Base-by-base conservation (phyloP, 75 land plant species). In the Pinus taeda region DNA sequence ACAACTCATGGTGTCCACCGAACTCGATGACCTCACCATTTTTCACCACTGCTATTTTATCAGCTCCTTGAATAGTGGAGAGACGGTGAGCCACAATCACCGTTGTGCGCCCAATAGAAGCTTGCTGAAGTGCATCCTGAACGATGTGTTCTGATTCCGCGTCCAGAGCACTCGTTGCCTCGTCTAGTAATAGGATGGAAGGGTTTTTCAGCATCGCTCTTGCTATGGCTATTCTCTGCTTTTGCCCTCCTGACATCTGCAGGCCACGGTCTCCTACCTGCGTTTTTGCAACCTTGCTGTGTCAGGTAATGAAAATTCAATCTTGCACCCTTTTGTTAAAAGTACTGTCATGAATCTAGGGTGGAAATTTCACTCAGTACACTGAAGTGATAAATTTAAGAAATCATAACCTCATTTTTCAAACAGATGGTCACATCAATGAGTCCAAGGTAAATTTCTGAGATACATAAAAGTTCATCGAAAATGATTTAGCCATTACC, bases 221-320 rank as follows among this genome's bases (percentile, higher is more conserved):
- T 1, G 85, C 85, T 21, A 83, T 83, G 15, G 85, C 85, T 22
- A 83, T 79, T 33, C 85, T 18, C 26, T 83, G 85, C 77, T 83
- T 83, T 59, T 83, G 85, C 29, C 85, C 85, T 58, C 85, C 85
- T 18, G 85, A 83, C 73, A 83, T 75, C 36, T 83, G 85, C n/a
- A 75, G 57, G 4, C 85, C 85, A n/a, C 82, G 21, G 20, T 83
- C 85, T 15, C 85, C 85, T 60, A 83, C 85, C 77, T 82, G 76
- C 36, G 13, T 49, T 49, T 49, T 49, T 49, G 53, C 55, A 49
- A 49, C 1, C 9, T n/a, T 62, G 24, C n/a, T 11, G 9, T 21
- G 26, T 21, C 12, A n/a, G 1, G 21, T 62, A 0, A 62, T 11
- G 21, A 62, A 0, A 21, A 62, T 11, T 8, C 26, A 24, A n/a